These are phyloP conservation scores for Miscanthus lutarioriparius DNA, from an alignment of 176 grass and related monocot genomes.

Conservation along the genomic window DNA sequence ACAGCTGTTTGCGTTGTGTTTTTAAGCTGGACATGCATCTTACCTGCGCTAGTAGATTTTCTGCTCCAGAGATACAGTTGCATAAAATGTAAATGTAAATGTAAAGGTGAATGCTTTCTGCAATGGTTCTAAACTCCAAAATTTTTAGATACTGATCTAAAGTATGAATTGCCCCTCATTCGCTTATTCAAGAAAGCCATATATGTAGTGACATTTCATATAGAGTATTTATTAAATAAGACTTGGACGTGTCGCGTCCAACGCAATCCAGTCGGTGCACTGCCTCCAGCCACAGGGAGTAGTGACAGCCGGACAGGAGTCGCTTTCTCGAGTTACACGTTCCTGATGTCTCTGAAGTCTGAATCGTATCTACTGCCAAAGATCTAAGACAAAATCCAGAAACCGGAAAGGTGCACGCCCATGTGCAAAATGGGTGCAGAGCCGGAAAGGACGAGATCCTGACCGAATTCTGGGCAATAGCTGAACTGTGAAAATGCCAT, in stretches of 20 bases:
- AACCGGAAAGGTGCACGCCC: too few relatives aligned
- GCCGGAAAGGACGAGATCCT: too few relatives aligned
- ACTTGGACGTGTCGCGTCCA: background rate
- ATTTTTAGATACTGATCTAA: background rate
- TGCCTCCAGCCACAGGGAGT: background rate
- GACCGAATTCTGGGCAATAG: too few relatives aligned
- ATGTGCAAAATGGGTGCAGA: too few relatives aligned
- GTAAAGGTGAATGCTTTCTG: background rate
- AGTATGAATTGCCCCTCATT: background rate
- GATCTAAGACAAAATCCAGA: background rate
- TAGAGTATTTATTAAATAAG: background rate
- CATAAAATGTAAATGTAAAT: background rate
- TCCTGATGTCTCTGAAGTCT: background rate
- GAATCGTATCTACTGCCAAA: background rate
- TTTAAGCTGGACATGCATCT: background rate
- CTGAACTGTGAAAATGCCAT: too few relatives aligned
- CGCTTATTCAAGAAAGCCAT: background rate
- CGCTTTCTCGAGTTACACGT: conserved; percentile 2
- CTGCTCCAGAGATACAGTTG: background rate
- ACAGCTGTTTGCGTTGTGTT: background rate
- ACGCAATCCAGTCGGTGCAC: background rate
- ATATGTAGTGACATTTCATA: too few relatives aligned
- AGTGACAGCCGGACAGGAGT: background rate
- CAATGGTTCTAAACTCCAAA: background rate
- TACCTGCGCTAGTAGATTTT: background rate